Percentiles rank a stretch among this genome's conserved stretches.
Conservation (phyloP, 2,329 filamentous ascomycete species). For the Ceratocystis colombiana region DNA sequence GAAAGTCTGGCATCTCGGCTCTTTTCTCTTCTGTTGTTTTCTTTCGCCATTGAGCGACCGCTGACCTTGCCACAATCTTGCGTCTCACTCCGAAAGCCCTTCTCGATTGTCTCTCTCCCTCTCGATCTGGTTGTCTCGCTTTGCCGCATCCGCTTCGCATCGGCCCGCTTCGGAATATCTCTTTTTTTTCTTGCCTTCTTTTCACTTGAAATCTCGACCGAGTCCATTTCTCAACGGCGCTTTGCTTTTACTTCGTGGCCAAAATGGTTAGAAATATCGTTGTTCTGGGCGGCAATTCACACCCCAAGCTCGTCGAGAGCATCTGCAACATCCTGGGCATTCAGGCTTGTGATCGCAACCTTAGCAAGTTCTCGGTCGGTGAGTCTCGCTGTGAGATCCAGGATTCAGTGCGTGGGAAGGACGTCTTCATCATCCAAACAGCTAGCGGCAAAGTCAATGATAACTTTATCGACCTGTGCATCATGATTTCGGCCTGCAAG, state of each 20-base stretch:
- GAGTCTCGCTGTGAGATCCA: conserved; percentile 93
- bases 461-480: conserved; percentile 89
- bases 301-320: conserved; percentile 74
- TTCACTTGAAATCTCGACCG: neutral
- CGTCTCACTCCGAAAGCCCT: neutral
- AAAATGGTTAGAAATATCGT: conserved; percentile 91
- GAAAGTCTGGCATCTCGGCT: neutral
- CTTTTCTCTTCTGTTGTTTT: neutral
- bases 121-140: conserved; percentile 3
- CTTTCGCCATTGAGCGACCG: neutral
- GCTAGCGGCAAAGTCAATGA: conserved; percentile 91
- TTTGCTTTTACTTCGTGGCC: conserved; percentile 10
- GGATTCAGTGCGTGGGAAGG: conserved; percentile 93
- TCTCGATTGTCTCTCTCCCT: neutral
- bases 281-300: conserved; percentile 84
- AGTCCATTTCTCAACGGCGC: neutral
- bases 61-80: neutral
- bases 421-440: conserved; percentile 97
- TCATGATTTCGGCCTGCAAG: conserved; percentile 98
- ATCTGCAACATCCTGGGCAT: conserved; percentile 86
- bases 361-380: conserved; percentile 87
- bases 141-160: conserved; percentile 12
- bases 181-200: neutral
- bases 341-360: conserved; percentile 69
- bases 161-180: conserved; percentile 4